Conservation (phyloP, 495 filamentous ascomycete species). For the Chaetomium fimeti region DNA sequence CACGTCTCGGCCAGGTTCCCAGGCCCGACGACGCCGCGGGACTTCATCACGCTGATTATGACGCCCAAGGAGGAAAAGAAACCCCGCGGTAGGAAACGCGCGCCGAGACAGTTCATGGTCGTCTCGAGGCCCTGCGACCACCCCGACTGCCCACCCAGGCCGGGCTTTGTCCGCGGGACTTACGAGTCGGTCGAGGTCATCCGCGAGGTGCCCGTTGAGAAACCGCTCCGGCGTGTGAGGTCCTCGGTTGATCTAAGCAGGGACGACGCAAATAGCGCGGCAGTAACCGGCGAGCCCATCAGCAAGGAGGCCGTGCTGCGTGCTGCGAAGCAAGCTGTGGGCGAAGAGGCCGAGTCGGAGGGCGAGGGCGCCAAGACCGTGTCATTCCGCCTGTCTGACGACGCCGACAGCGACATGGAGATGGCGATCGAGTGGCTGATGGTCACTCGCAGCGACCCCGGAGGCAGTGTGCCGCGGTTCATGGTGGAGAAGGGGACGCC, state of each 20-base stretch:
- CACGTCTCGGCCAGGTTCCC: conserved; percentile 87
- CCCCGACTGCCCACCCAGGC: conserved; percentile 62
- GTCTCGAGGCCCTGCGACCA: conserved; percentile 82
- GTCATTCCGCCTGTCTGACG: conserved; percentile 11
- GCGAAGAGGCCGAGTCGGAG: conserved; percentile 24
- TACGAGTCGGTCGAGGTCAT: conserved; percentile 95
- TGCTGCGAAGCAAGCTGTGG: conserved; percentile 32
- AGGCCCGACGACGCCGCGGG: conserved; percentile 79
- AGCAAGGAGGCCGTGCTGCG: conserved; percentile 36
- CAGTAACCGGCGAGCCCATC: conserved; percentile 20
- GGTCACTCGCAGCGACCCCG: conserved; percentile 92
- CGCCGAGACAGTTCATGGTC: conserved; percentile 72
- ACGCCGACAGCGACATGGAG: conserved; percentile 43
- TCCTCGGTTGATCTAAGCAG: conserved; percentile 38
- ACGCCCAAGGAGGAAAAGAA: conserved; percentile 42
- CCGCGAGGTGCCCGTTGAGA: conserved; percentile 66
- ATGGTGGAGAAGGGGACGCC: conserved; percentile 94
- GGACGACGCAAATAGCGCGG: conserved; percentile 25
- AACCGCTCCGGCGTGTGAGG: conserved; percentile 32
- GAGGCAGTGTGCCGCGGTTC: conserved; percentile 87
- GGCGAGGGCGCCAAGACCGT: conserved; percentile 14
- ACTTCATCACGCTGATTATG: conserved; percentile 78
- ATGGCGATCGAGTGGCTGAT: conserved; percentile 89
- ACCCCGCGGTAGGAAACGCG: neutral
- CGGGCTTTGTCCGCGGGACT: conserved; percentile 74